Evolutionary conservation across 495 filamentous ascomycete species (phyloP).

Genomic region (Parachaetomium inaequale): DNA sequence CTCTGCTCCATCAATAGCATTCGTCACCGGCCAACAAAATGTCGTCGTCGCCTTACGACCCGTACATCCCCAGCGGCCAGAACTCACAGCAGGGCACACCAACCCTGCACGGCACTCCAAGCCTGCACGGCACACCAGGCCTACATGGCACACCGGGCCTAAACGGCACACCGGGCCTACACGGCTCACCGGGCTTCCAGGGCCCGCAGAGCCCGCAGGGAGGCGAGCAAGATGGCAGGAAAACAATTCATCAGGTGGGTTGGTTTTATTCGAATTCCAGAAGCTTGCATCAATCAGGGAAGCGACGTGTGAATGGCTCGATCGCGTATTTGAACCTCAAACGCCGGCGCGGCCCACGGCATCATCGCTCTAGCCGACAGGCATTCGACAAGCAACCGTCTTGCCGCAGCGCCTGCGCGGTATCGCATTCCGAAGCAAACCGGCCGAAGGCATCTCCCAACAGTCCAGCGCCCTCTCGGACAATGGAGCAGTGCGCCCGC

Average conservation of each 20-base stretch:
- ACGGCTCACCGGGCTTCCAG: too few relatives aligned
- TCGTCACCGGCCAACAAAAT: conserved; percentile 37
- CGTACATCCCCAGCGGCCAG: conserved; percentile 76
- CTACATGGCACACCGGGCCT: too few relatives aligned
- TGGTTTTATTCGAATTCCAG: conserved; percentile 33
- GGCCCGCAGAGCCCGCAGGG: conserved; percentile 31
- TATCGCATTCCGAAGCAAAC: not conserved
- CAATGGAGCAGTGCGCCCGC: not conserved
- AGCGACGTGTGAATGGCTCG: not conserved
- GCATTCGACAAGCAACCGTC: not conserved
- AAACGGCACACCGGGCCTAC: too few relatives aligned
- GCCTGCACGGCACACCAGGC: too few relatives aligned
- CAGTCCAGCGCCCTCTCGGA: too few relatives aligned
- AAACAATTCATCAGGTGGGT: conserved; percentile 76
- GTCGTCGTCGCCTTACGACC: conserved; percentile 77
- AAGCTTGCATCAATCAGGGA: conserved; percentile 14
- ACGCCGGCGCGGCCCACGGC: not conserved
- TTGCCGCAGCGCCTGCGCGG: not conserved
- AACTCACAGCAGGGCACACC: too few relatives aligned
- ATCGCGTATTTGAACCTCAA: not conserved
- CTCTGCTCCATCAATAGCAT: conserved; percentile 2
- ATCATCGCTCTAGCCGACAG: not conserved
- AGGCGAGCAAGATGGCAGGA: conserved; percentile 44
- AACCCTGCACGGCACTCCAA: too few relatives aligned
- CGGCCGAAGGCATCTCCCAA: not conserved